Conservation (phyloP, 352 stramenopile genomes). For the Globisporangium barbulae region DNA sequence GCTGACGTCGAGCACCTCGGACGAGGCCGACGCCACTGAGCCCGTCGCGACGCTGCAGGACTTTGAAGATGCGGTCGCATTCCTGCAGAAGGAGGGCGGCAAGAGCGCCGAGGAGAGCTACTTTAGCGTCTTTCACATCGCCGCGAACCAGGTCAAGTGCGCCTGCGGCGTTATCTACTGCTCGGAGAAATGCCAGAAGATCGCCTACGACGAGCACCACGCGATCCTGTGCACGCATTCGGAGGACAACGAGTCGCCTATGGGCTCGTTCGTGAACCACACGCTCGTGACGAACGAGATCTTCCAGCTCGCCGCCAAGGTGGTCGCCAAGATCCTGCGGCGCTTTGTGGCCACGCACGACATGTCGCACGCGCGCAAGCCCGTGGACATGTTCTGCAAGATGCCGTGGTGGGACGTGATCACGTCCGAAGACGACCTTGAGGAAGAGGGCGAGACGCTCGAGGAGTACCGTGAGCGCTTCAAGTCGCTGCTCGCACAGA, state of each 20-base stretch:
- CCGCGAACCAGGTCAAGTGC: constrained; percentile 52
- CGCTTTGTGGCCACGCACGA: constrained; percentile 57
- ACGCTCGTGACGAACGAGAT: constrained; percentile 91
- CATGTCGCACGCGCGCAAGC: constrained; percentile 42
- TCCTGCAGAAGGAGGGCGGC: constrained; percentile 63
- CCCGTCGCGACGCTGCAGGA: constrained; percentile 38
- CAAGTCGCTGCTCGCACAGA: constrained; percentile 55
- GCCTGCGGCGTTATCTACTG: constrained; percentile 85
- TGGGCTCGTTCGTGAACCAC: constrained; percentile 80
- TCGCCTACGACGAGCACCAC: constrained; percentile 75
- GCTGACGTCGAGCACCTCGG: constrained; percentile 25
- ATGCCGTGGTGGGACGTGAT: constrained; percentile 90
- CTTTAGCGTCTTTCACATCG: constrained; percentile 62
- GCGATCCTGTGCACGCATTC: constrained; percentile 64
- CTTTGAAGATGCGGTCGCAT: constrained; percentile 54
- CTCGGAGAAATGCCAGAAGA: constrained; percentile 65
- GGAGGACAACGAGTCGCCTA: constrained; percentile 52
- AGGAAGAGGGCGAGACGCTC: constrained; percentile 58
- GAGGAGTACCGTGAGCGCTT: constrained; percentile 69
- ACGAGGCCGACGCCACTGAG: constrained; percentile 27
- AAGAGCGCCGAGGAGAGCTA: constrained; percentile 66
- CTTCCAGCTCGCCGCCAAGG: constrained; percentile 89
- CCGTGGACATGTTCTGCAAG: constrained; percentile 89
- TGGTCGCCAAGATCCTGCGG: constrained; percentile 73
- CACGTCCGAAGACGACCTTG: constrained; percentile 55